Base-by-base conservation (phyloP, 2,329 filamentous ascomycete species). In the Hymenoscyphus scutula region DNA sequence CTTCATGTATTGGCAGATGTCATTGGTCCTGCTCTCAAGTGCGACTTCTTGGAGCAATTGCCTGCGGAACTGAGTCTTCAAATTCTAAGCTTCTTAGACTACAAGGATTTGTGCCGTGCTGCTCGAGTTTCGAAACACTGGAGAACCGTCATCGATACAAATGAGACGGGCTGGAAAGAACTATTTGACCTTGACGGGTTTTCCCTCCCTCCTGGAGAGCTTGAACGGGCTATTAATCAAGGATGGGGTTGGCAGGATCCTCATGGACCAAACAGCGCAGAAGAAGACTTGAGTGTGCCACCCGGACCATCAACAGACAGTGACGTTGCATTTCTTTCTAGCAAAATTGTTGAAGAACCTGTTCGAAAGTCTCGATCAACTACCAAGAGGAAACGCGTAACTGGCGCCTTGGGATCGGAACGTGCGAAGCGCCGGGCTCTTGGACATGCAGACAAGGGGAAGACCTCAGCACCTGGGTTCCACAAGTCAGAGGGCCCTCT, bases 171-270 rank as follows among this genome's bases (percentile, higher is more conserved):
- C 15, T 99, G 95, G 95, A 98, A 96, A 77, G 90, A 93, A 67
- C 81, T 97, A 0, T 88, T 99, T 51, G 92, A 97, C 65, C 82
- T 81, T 1, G 92, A 97, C 74, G 92, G 92, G 0, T 97, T 91
- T 75, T 79, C 80, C 30, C 80, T 99, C 1, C 88, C 92, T 0
- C 81, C 88, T 0, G 91, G 91, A 19, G 95, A 99, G 76, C 81
- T 99, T 27, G 87, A 91, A 67, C 88, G 89, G 69, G 93, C 95
- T 32, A 92, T 98, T 61, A 80, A 82, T 51, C 91, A 98, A 78
- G 95, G 95, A 15, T 99, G 95, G 95, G 95, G 93, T 15, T 99
- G 95, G 92, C 95, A 99, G 74, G 91, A 94, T 73, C 91, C 93
- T 0, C 84, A 86, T 61, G 90, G 89, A 0, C 76, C 82, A 3